phyloP scores from a whole-genome alignment of 805 yeast species.

The Metschnikowia sp. region DNA sequence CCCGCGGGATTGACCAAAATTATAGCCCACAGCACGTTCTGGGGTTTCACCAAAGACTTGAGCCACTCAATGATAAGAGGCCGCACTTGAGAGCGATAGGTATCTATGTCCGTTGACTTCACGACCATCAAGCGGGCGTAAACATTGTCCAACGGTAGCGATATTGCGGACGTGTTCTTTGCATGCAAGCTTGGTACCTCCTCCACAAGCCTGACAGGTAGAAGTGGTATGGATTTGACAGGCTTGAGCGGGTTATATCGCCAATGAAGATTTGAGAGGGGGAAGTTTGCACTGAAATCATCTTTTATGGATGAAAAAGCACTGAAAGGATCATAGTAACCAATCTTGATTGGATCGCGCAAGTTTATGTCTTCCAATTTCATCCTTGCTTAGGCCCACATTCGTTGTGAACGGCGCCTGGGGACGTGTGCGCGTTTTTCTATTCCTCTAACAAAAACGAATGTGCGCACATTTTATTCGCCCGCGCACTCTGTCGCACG shows the following conservation, averaged over 20 bases:
- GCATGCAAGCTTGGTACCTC: conserved; percentile 45
- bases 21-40: conserved; percentile 59
- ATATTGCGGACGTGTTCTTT: conserved; percentile 25
- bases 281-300: conserved; percentile 46
- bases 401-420: neutral
- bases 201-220: conserved; percentile 53
- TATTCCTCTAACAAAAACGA: too few species aligned
- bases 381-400: conserved; percentile 3
- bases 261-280: conserved; percentile 72
- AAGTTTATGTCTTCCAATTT: conserved; percentile 13
- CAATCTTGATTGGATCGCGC: conserved; percentile 33
- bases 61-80: conserved; percentile 85
- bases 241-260: conserved; percentile 46
- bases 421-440: neutral
- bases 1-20: conserved; percentile 46
- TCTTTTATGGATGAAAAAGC: conserved; percentile 45
- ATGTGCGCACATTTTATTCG: too few species aligned
- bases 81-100: conserved; percentile 74
- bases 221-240: conserved; percentile 57
- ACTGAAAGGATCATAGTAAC: conserved; percentile 75
- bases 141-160: neutral
- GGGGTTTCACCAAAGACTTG: conserved; percentile 33
- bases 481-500: too few species aligned
- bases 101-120: conserved; percentile 62
- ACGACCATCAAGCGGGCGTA: conserved; percentile 69